Base-by-base conservation (phyloP, 805 yeast species). In the Clavispora asparagi region DNA sequence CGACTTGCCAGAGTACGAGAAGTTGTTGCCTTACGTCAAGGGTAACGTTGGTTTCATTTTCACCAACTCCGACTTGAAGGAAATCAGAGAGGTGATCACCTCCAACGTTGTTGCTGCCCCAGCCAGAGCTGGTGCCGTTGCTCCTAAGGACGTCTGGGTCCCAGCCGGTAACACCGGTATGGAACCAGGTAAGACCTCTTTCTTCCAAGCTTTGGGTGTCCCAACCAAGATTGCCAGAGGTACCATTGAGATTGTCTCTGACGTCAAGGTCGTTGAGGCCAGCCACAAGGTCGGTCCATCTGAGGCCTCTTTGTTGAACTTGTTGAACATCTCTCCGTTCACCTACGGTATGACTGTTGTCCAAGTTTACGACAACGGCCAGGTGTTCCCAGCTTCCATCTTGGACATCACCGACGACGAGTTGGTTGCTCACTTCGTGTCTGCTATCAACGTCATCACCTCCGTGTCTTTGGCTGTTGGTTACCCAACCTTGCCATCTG, bases 201-300 rank as follows among this genome's bases (percentile, higher is more conserved):
- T 94, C 95, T 94, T 94, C 98, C 99, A 94, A 85, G 99, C 99
- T 72, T 85, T 94, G 69, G 98, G 98, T 88, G 97, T 94, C 68
- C 99, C 99, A 84, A 94, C 99, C 88, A 94, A 94, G 95, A 94
- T 94, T 90, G 94, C 96, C 78, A 91, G 99, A 87, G 99, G 99
- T 94, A 90, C 97, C 79, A 94, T 94, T 85, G 99, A 94, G 82
- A 94, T 94, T 78, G 90, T 89, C 75, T 77, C 86, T 65, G 99
- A 94, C 71, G 96, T 94, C 68, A 87, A 87, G 82, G 96, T 94
- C 72, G 96, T 91, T 69, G 82, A 78, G 57, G 83, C 85, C 56
- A 87, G 88, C 68, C 68, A 70, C 71, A 88, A 79, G 78, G 99
- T 94, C 68, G 99, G 99, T 81, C 95, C 92, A 67, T 94, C 99